Percentiles rank a stretch among this genome's conserved stretches.
These are phyloP conservation scores for Jackrogersella minutella DNA, from an alignment of 495 filamentous ascomycete genomes.

Conservation along the genomic window DNA sequence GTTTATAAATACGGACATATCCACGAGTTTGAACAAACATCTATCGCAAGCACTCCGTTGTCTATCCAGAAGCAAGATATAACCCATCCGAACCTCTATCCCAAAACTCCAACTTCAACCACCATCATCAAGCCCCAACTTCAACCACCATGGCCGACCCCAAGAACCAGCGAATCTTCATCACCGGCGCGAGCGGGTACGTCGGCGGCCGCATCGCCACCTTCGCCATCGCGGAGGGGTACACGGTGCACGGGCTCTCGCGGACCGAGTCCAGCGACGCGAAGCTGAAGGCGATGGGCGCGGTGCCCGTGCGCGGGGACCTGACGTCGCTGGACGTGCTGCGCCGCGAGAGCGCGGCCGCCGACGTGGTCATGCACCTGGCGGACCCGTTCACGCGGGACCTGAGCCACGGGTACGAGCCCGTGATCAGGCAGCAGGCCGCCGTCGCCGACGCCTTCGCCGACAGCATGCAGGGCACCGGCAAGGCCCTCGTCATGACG, in stretches of 20 bases:
- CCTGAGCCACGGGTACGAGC: constrained; percentile 38
- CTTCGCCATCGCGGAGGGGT: constrained; percentile 46
- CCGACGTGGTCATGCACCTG: constrained; percentile 52
- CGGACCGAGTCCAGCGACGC: constrained; percentile 44
- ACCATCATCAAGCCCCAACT: neutral
- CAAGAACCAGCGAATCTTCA: constrained; percentile 47
- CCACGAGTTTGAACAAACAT: neutral
- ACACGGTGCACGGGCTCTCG: constrained; percentile 49
- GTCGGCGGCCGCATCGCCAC: constrained; percentile 49
- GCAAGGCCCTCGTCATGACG: constrained; percentile 49
- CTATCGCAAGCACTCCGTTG: too few relatives aligned
- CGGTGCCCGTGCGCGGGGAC: constrained; percentile 48
- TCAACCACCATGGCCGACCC: constrained; percentile 13
- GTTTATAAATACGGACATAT: neutral
- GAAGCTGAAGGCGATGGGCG: constrained; percentile 48
- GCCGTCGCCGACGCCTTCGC: constrained; percentile 49
- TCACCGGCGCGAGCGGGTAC: constrained; percentile 55
- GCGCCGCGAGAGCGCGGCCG: constrained; percentile 39
- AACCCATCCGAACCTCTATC: neutral
- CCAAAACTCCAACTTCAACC: neutral
- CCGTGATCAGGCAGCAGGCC: constrained; percentile 39
- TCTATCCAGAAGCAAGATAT: neutral
- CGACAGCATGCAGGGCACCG: constrained; percentile 40
- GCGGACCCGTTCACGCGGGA: constrained; percentile 39
- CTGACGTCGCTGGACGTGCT: constrained; percentile 47